Base-by-base conservation (phyloP, 306 rosid species). In the Acacia confusa region DNA sequence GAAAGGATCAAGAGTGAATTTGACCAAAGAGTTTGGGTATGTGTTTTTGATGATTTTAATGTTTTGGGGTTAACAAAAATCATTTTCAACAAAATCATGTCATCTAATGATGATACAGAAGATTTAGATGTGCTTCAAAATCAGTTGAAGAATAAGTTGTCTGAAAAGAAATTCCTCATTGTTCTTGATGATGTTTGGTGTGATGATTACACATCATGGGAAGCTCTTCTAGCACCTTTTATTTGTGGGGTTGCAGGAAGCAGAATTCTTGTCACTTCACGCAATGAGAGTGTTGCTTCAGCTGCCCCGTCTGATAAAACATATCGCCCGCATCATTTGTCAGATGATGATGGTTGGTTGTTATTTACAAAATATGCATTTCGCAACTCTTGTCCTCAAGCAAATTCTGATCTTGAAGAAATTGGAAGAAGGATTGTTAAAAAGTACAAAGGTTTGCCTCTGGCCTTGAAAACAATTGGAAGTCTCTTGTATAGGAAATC, bases 1-100 rank as follows among this genome's bases (percentile, higher is more conserved):
- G 1, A 7, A 0, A 80, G 44, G 65, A 15, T 80, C 34, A 72
- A 72, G 9, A 14, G 50, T 27, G 25, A 24, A 9, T 73, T 72
- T 34, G n/a, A 80, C 32, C 16, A 32, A 6, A 34, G 65, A 43
- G 67, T 64, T n/a, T 80, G 83, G 74, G 44, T 80, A 0, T 80
- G 83, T 36, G 82, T 69, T 40, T 69, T 20, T 22, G 32, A 40
- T 0, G 73, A 40, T 1, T 69, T 69, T 69, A 19, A 40, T 69
- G 32, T 40, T 40, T 1, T 40, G 16, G 40, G 73, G 32, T 6
- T 69, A 1, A 69, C 73, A 58, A 58, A 24, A 68, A 38, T 14
- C 0, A 68, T 40, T 19, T 7, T 20, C 24, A 40, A 38, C 30
- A 7, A 1, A 36, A 68, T 38, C 28, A 9, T n/a, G 3, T 1